These are phyloP conservation scores for Heliocybe sulcata DNA, from an alignment of 1,284 basidiomycete species.

Conservation along the genomic window DNA sequence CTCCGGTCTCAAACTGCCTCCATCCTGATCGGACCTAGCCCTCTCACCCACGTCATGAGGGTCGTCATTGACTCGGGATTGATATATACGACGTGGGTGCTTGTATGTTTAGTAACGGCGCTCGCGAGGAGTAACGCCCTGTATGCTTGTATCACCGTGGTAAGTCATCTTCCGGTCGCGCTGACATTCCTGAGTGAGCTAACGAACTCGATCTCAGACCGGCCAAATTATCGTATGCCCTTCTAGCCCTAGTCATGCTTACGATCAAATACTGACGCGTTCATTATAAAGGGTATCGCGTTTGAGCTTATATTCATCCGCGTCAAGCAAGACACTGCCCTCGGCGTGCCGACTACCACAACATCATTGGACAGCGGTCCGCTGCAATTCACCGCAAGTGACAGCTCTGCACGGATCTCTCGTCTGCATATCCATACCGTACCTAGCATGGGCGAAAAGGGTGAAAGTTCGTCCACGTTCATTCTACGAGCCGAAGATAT, in stretches of 20 bases:
- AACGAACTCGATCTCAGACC: not conserved
- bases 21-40: not conserved
- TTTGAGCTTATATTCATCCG: slow-evolving; percentile 30
- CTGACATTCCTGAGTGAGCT: not conserved
- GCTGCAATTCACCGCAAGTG: too few relatives aligned
- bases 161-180: not conserved
- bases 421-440: too few relatives aligned
- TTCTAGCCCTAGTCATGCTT: not conserved
- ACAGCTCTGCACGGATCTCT: too few relatives aligned
- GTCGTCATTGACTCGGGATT: slow-evolving; percentile 31
- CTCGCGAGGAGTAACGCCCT: slow-evolving; percentile 25
- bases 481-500: too few relatives aligned
- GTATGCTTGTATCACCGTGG: slow-evolving; percentile 15
- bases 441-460: too few relatives aligned
- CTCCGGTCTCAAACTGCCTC: slow-evolving; percentile 7
- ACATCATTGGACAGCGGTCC: too few relatives aligned
- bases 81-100: slow-evolving; percentile 27
- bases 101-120: slow-evolving; percentile 26
- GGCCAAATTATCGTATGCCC: not conserved
- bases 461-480: too few relatives aligned
- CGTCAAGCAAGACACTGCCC: slow-evolving; percentile 1
- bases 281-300: slow-evolving; percentile 23
- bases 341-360: not conserved
- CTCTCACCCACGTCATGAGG: slow-evolving; percentile 11
- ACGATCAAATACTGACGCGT: not conserved